Evolutionary conservation across 768 basidiomycete species (phyloP), one percentile per base, ranked within the genome.

Genomic region (Xanthoconium purpureum): DNA sequence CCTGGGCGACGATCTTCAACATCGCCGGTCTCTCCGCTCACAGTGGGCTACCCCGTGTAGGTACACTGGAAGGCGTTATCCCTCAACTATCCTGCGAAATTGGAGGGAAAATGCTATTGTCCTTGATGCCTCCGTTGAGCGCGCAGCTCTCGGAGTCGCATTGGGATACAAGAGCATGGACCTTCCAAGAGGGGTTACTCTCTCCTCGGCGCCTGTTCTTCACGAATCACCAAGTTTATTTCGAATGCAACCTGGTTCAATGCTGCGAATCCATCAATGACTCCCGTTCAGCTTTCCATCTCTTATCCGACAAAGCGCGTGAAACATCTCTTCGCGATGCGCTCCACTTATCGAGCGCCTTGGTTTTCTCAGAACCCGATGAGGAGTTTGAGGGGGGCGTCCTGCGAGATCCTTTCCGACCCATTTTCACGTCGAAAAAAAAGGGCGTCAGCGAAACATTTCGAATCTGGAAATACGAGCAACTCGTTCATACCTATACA

Each of bases 121-220:
- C 63, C 9, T 9, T 38, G 5, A 64, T 57, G 60, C 63, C 57
- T n/a, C 50, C 50, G 0, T 50, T 63, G 15, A 9, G 24, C 5
- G 5, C n/a, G 17, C 46, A 33, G 46, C 9, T 33, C 9, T 43
- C 46, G 14, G 17, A 48, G 44, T 67, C 62, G 5, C 38, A 24
- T 3, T 68, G 66, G 62, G 40, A 2, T 0, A 43, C 40, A 3
- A 52, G 63, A 40, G 60, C 57, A 4, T 63, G 60, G 66, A 64
- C 58, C 7, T 68, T 18, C 46, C 61, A 60, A 36, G 66, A 64
- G 36, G 56, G 58, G 1, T 14, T 66, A 12, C 55, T 64, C 32
- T 68, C 64, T 3, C 50, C 49, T 0, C 58, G 62, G 20, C 47
- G 51, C 33, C 40, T 61, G 14, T 60, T 63, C 60, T 64, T 66